A percentile compares a stretch with the other conserved stretches of the same genome.
Evolutionary conservation across 768 basidiomycete species (phyloP).

Genomic region (Termitomyces sp.): DNA sequence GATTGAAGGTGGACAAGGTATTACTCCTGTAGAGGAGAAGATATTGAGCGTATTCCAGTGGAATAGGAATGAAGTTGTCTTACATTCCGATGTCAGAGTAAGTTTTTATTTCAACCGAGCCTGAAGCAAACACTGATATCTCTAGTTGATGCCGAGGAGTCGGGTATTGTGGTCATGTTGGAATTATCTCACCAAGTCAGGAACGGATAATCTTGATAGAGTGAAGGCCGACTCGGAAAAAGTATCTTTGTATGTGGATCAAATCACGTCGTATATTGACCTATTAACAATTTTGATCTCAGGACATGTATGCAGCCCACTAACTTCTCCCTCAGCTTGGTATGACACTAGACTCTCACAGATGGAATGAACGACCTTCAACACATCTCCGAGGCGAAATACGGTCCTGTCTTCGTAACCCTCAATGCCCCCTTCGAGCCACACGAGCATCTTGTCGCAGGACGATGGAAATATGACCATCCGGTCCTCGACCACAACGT

Average conservation of each 20-base stretch:
- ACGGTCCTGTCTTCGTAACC: slow-evolving; percentile 65
- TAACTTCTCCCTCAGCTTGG: neutral
- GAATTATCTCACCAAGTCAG: slow-evolving; percentile 66
- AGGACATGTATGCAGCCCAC: slow-evolving; percentile 37
- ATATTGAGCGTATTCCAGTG: slow-evolving; percentile 58
- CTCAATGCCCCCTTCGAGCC: slow-evolving; percentile 69
- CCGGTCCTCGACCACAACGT: slow-evolving; percentile 56
- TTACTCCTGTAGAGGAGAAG: slow-evolving; percentile 45
- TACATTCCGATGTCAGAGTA: slow-evolving; percentile 62
- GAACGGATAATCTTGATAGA: slow-evolving; percentile 22
- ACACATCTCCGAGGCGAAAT: slow-evolving; percentile 45
- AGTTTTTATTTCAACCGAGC: slow-evolving; percentile 13
- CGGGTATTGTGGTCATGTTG: slow-evolving; percentile 68
- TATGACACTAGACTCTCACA: slow-evolving; percentile 11
- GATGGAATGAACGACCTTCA: slow-evolving; percentile 79
- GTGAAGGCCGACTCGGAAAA: slow-evolving; percentile 38
- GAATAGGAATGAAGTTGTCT: slow-evolving; percentile 59
- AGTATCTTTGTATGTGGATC: slow-evolving; percentile 50
- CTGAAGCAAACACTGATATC: neutral
- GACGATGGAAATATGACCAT: slow-evolving; percentile 60
- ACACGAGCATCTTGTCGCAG: slow-evolving; percentile 34
- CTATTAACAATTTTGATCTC: neutral
- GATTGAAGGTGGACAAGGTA: slow-evolving; percentile 17
- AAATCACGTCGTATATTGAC: neutral
- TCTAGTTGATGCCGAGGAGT: slow-evolving; percentile 61